Evolutionary conservation across 805 yeast genomes (phyloP).

Genomic region (Starmerella etchellsii): DNA sequence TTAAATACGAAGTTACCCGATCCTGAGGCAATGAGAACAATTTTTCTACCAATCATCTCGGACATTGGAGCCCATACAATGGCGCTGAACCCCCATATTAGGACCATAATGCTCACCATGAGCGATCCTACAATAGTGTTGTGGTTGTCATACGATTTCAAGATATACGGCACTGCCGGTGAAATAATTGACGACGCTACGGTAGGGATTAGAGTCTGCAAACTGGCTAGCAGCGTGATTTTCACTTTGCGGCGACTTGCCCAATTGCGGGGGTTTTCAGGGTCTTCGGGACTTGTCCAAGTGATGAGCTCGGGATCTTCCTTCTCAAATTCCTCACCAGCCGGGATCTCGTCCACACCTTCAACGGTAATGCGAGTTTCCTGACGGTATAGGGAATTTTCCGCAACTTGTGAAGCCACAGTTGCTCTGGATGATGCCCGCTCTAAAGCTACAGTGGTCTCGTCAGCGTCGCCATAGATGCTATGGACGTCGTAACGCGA

Average conservation of each 20-base stretch:
- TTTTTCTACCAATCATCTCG: conserved; percentile 50
- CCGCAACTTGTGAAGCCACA: conserved; percentile 23
- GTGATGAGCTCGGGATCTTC: conserved; percentile 56
- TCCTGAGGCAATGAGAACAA: conserved; percentile 41
- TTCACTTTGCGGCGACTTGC: conserved; percentile 30
- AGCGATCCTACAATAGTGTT: conserved; percentile 36
- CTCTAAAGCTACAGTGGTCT: conserved; percentile 29
- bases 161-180: conserved; percentile 43
- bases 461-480: conserved; percentile 33
- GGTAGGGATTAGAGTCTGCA: conserved; percentile 48
- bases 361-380: conserved; percentile 18
- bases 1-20: conserved; percentile 32
- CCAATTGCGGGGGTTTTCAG: conserved; percentile 57
- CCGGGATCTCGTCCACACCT: conserved; percentile 24
- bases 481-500: conserved; percentile 22
- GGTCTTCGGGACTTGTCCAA: conserved; percentile 54
- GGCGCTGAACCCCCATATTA: conserved; percentile 61
- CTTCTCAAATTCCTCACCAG: conserved; percentile 41
- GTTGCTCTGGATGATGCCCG: conserved; percentile 37
- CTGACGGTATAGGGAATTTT: conserved; percentile 16
- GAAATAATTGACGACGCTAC: conserved; percentile 50
- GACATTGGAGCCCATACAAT: conserved; percentile 53
- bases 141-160: conserved; percentile 34
- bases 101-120: conserved; percentile 51
- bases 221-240: conserved; percentile 37